Evolutionary conservation across 208 protist genomes (phyloP), one percentile per base, ranked within the genome.

Genomic region (Sergeia podlipaevii): DNA sequence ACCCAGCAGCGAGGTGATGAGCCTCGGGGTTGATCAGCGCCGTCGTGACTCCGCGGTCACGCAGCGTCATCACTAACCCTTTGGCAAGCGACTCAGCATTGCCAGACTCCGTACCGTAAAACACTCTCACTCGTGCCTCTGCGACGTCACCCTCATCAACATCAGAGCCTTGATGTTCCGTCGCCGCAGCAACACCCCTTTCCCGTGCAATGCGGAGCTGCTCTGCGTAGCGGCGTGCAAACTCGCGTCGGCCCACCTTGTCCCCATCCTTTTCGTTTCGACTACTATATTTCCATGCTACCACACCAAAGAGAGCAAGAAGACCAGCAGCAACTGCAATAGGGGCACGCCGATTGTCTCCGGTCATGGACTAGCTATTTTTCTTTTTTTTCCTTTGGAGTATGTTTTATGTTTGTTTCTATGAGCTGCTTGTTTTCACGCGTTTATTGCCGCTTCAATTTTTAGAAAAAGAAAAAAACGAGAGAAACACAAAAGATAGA

Each of bases 31-130:
- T 76, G 33, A 89, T 69, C 23, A 89, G 77, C 26, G 53, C 45
- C 2, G 70, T 65, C 15, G 39, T 51, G 33, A 83, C 77, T 17
- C 72, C 70, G 24, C 65, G 80, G 38, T 82, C 80, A n/a, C 54
- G 55, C 23, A 92, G 65, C 10, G 72, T 45, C 13, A 58, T 38
- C 17, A 80, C 77, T 13, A 92, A 74, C 8, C 66, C 67, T 37
- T 70, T 85, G 41, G 85, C 80, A 29, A 80, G 65, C 17, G 30
- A 45, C 57, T 92, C 80, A 3, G 85, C 85, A 24, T 80, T 92
- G 17, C 85, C 85, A 23, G 73, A 74, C 41, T 72, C 75, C 48
- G 61, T 87, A 21, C 80, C 85, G 42, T 81, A 92, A 28, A 92
- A 60, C 4, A 92, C 76, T 27, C 75, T 63, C 28, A 92, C 69